These are phyloP conservation scores for Tolypocladium tundrense DNA, from an alignment of 2,329 filamentous ascomycete species.

Conservation along the genomic window DNA sequence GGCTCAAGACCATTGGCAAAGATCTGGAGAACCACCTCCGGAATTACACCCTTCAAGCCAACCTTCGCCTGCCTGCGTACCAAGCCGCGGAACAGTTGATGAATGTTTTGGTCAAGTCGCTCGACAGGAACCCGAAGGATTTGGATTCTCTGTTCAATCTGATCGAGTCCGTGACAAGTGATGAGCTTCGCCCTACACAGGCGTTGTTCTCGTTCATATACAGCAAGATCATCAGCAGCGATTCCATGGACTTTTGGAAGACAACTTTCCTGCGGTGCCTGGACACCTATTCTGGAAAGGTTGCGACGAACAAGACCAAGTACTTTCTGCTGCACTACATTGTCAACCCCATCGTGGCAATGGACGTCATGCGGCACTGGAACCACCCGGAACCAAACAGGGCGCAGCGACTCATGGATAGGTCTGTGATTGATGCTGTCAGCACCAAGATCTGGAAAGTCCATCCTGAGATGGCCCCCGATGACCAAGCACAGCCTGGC, in stretches of 20 bases:
- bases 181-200: slow-evolving; percentile 70
- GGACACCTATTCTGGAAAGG: slow-evolving; percentile 73
- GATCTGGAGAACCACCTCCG: slow-evolving; percentile 68
- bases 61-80: slow-evolving; percentile 72
- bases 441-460: slow-evolving; percentile 92
- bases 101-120: slow-evolving; percentile 70
- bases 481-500: slow-evolving; percentile 74
- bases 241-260: slow-evolving; percentile 79
- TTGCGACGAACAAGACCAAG: slow-evolving; percentile 78
- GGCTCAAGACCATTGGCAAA: slow-evolving; percentile 59
- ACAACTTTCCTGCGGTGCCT: slow-evolving; percentile 74
- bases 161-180: slow-evolving; percentile 72
- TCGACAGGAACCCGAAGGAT: slow-evolving; percentile 64
- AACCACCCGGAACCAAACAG: slow-evolving; percentile 43
- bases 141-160: slow-evolving; percentile 76
- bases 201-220: slow-evolving; percentile 77
- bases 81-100: slow-evolving; percentile 86
- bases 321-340: slow-evolving; percentile 86
- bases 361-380: slow-evolving; percentile 87
- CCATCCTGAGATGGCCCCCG: slow-evolving; percentile 68
- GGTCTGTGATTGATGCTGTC: slow-evolving; percentile 76
- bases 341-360: slow-evolving; percentile 91
- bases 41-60: slow-evolving; percentile 56
- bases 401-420: slow-evolving; percentile 70
- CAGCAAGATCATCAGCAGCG: slow-evolving; percentile 68